phyloP scores from a whole-genome alignment of 495 filamentous ascomycete genomes.

The Podospora tetraspora region DNA sequence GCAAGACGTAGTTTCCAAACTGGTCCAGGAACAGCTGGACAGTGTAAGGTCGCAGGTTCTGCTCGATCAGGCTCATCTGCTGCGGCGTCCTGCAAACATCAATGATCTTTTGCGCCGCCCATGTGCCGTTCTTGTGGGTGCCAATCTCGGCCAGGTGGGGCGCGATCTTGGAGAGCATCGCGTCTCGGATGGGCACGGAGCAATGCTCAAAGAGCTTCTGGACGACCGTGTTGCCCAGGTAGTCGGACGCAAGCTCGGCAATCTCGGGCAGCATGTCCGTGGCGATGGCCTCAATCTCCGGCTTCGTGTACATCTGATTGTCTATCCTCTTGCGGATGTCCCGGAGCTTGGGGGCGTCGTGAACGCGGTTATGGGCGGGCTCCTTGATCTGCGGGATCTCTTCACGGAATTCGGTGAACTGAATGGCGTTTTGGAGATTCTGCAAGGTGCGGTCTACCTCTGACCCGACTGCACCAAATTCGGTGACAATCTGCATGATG shows the following conservation, averaged over 20 bases:
- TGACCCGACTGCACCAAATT: conserved; percentile 83
- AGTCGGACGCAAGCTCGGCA: conserved; percentile 88
- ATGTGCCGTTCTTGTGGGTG: conserved; percentile 97
- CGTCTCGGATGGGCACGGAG: conserved; percentile 81
- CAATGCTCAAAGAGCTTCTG: conserved; percentile 97
- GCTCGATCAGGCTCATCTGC: conserved; percentile 80
- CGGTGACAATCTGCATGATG: conserved; percentile 77
- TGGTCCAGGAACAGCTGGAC: conserved; percentile 92
- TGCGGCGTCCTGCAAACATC: conserved; percentile 81
- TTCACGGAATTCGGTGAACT: conserved; percentile 62
- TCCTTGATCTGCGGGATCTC: conserved; percentile 90
- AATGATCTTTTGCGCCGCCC: conserved; percentile 99
- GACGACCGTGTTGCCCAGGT: conserved; percentile 97
- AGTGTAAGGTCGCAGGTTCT: conserved; percentile 76
- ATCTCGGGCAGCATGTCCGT: conserved; percentile 92
- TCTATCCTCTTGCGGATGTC: conserved; percentile 98
- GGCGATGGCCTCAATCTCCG: conserved; percentile 90
- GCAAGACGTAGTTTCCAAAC: conserved; percentile 96
- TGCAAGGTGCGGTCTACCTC: conserved; percentile 66
- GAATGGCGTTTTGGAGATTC: conserved; percentile 69
- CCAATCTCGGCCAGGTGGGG: conserved; percentile 95
- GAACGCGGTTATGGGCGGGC: conserved; percentile 81
- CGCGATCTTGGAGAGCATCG: conserved; percentile 82
- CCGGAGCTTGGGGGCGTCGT: conserved; percentile 91
- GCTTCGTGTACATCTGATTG: conserved; percentile 76